Evolutionary conservation across 2,329 filamentous ascomycete genomes (phyloP).

Genomic region (Setomelanomma holmii): DNA sequence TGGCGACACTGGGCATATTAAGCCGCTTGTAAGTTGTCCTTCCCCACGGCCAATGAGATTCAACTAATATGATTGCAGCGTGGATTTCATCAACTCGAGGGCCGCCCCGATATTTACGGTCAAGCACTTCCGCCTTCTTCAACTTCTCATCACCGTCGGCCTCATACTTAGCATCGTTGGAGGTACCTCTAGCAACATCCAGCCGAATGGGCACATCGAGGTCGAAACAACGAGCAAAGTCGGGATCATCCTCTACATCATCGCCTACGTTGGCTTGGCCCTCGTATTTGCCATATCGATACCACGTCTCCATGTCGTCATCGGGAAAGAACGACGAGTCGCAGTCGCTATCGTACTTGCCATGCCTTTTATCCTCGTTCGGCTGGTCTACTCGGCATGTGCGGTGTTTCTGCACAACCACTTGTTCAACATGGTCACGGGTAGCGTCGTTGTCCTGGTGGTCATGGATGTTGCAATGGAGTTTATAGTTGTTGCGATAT

Average conservation of each 20-base stretch:
- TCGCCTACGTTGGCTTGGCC: constrained; percentile 17
- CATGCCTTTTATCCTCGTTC: constrained; percentile 24
- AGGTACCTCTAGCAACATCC: constrained; percentile 13
- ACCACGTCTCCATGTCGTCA: constrained; percentile 1
- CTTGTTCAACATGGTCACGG: constrained; percentile 23
- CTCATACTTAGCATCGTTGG: constrained; percentile 46
- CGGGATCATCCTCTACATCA: constrained; percentile 24
- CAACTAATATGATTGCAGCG: constrained; percentile 4
- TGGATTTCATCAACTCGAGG: constrained; percentile 22
- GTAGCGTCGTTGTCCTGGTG: constrained; percentile 14
- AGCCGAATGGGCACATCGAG: constrained; percentile 18
- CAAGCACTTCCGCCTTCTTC: constrained; percentile 37
- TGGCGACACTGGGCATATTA: constrained; percentile 56
- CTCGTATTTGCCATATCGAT: constrained; percentile 13
- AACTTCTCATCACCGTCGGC: constrained; percentile 40
- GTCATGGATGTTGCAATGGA: constrained; percentile 28
- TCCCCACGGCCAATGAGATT: neutral
- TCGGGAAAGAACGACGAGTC: constrained; percentile 20
- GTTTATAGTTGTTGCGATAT: constrained; percentile 27
- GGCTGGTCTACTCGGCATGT: constrained; percentile 24
- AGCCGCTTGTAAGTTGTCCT: constrained; percentile 39
- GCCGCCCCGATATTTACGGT: constrained; percentile 23
- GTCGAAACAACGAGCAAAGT: constrained; percentile 24
- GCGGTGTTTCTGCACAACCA: constrained; percentile 21
- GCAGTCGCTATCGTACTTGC: constrained; percentile 20